Evolutionary conservation across 2,329 filamentous ascomycete genomes (phyloP), one percentile per base, ranked within the genome.

Genomic region (Aureobasidium melanogenum): DNA sequence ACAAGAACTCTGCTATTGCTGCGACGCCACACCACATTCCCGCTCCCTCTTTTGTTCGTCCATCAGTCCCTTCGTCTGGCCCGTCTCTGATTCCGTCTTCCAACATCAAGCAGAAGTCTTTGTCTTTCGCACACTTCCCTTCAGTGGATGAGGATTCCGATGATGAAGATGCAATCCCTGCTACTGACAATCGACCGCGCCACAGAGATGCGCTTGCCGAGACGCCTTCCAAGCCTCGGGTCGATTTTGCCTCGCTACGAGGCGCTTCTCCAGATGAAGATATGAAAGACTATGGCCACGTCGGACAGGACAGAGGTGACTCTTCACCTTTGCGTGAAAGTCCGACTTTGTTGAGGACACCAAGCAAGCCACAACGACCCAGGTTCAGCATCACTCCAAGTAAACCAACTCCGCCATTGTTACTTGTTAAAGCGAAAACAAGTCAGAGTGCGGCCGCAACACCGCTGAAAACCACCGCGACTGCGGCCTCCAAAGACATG

Each of bases 31-130:
- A 39, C 71, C 65, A 63, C 65, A 70, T 61, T 34, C 61, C 63
- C 19, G 50, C 58, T 28, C 66, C 68, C 19, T 68, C 65, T 44
- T 67, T 70, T 15, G 32, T 19, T 12, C 36, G 22, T 1, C 58
- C 72, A 30, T 50, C 17, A 30, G 51, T 38, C 14, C 38, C 50
- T 10, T 64, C 63, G 19, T 66, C 62, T 9, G 71, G 69, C 28
- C 70, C 69, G 15, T 71, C 74, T 17, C 69, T 71, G 48, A 71
- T 79, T 36, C 76, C 68, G 10, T 76, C 76, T 6, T 76, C 76
- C 22, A 73, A 70, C 9, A 64, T 72, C n/a, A 71, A 71, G 28
- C 70, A 69, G 22, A 51, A 66, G 19, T 58, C 65, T 34, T 62
- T 67, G 64, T 66, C 62, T 64, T 43, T 47, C 22, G 51, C 59